A percentile compares a stretch with the other conserved stretches of the same genome.
Evolutionary conservation across 495 filamentous ascomycete genomes (phyloP).

Genomic region (Daldinia decipiens): DNA sequence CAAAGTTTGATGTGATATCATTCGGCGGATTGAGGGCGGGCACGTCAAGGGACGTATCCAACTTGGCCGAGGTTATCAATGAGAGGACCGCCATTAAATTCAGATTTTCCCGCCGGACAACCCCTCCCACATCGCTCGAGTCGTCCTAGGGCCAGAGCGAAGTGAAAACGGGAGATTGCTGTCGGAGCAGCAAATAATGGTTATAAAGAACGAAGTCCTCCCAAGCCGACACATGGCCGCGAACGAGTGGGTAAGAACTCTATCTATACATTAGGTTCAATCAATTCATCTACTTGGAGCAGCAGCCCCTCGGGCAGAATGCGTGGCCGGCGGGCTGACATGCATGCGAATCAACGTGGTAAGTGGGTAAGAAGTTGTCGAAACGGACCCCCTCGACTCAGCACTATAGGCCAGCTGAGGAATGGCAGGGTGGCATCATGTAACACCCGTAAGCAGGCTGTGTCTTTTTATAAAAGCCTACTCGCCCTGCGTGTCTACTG

Average conservation of each 20-base stretch:
- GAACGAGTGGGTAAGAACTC: constrained; percentile 38
- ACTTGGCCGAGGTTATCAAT: constrained; percentile 23
- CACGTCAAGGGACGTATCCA: constrained; percentile 32
- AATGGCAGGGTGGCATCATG: constrained; percentile 38
- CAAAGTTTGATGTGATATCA: constrained; percentile 40
- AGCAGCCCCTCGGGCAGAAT: constrained; percentile 22
- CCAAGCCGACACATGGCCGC: constrained; percentile 24
- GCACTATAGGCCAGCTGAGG: constrained; percentile 39
- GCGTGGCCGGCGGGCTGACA: constrained; percentile 33
- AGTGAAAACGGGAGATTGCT: constrained; percentile 17
- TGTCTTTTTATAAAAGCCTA: constrained; percentile 33
- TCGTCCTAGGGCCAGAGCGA: constrained; percentile 11
- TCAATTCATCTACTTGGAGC: background rate
- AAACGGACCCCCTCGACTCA: constrained; percentile 32
- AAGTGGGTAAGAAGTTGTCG: constrained; percentile 22
- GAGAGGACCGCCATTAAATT: constrained; percentile 28
- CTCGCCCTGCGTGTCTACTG: constrained; percentile 27
- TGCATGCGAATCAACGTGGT: constrained; percentile 35
- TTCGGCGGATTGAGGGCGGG: constrained; percentile 46
- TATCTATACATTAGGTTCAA: constrained; percentile 35
- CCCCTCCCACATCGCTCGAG: constrained; percentile 18
- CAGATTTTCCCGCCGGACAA: constrained; percentile 11
- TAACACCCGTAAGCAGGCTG: constrained; percentile 25
- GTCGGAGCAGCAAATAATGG: constrained; percentile 15
- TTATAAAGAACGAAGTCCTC: constrained; percentile 15